Conservation (phyloP, 1,139 yeast species). For the Kodamaea sp. region DNA sequence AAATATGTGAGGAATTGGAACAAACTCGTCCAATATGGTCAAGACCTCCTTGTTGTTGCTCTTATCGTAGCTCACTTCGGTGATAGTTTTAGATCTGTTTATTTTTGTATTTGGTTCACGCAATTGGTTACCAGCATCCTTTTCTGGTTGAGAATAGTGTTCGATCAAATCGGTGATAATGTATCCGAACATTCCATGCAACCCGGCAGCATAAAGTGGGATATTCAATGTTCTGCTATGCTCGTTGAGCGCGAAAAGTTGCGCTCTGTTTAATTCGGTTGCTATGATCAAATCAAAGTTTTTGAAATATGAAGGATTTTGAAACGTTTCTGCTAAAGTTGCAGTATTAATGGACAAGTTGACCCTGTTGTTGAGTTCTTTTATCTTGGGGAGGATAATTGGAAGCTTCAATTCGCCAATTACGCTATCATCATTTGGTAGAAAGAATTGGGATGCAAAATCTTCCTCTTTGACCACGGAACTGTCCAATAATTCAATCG, state of each 20-base stretch:
- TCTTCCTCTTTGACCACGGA: slow-evolving; percentile 60
- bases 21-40: slow-evolving; percentile 57
- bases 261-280: slow-evolving; percentile 56
- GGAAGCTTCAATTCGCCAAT: slow-evolving; percentile 58
- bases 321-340: slow-evolving; percentile 27
- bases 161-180: slow-evolving; percentile 75
- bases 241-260: slow-evolving; percentile 48
- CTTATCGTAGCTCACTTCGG: slow-evolving; percentile 38
- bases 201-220: slow-evolving; percentile 68
- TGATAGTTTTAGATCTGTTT: slow-evolving; percentile 52
- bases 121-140: slow-evolving; percentile 52
- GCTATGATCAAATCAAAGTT: slow-evolving; percentile 73
- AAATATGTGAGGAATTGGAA: slow-evolving; percentile 32
- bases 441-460: slow-evolving; percentile 75
- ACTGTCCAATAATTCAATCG: slow-evolving; percentile 68
- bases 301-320: slow-evolving; percentile 41
- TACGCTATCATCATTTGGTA: slow-evolving; percentile 50
- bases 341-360: slow-evolving; percentile 44
- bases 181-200: slow-evolving; percentile 83
- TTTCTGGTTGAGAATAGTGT: slow-evolving; percentile 50
- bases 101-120: slow-evolving; percentile 48
- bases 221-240: slow-evolving; percentile 55
- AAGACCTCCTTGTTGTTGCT: slow-evolving; percentile 50
- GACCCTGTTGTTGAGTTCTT: slow-evolving; percentile 80
- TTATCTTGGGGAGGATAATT: slow-evolving; percentile 55